Base-by-base conservation (phyloP, 192 early-diverging fungal genomes). In the Nowakowskiella sp. region DNA sequence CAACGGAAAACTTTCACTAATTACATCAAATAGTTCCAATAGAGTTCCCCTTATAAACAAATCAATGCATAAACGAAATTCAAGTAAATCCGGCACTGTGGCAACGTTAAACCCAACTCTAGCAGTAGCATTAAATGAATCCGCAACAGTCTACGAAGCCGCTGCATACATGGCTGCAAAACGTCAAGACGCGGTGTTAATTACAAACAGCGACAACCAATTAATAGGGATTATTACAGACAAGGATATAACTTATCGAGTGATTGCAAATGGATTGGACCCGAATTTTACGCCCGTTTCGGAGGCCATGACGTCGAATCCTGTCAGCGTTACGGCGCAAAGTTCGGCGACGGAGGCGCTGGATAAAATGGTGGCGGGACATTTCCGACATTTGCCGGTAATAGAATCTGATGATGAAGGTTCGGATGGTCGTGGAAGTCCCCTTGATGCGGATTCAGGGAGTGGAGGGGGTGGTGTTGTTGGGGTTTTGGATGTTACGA, bases 191-290 rank as follows among this genome's bases (percentile, higher is more conserved):
- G 90, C 89, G 58, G 89, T 99, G 31, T 76, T 99, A 6, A 85
- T 96, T 33, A 88, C 95, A n/a, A 87, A 94, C 64, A 82, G 85
- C 25, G 84, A 93, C 19, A 90, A 92, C 54, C 88, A 88, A 53
- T 77, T 98, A 53, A 74, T 78, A 3, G 95, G 94, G 29, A 99
- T 99, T 54, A 87, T 99, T 59, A 99, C 95, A 0, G 95, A 92
- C 48, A 98, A 97, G 73, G 95, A 98, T 71, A 74, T 98, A 43
- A 88, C 93, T 26, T 97, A 90, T 68, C 74, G 94, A 26, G 92
- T 97, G 10, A 91, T 96, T 13, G 94, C 89, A 13, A 83, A 81
- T 51, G 74, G 68, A 10, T 45, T 72, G 44, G 65, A 73, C 47
- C 43, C 64, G 7, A 49, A 60, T n/a, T 55, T 49, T 2, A 80